Base-by-base conservation (phyloP, 805 yeast species). In the Ogataea methylovora region DNA sequence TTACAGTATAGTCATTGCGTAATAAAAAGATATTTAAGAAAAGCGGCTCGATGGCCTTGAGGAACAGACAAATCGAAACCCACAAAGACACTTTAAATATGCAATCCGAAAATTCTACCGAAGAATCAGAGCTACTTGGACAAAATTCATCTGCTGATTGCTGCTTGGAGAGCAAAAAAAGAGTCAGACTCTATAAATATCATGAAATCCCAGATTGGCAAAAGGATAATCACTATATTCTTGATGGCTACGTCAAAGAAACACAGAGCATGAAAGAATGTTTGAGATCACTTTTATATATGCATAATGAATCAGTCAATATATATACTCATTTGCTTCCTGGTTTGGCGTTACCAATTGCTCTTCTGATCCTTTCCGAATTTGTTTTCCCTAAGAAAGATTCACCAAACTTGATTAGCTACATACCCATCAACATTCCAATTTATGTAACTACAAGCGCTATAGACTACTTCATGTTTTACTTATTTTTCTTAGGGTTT, bases 121-220 rank as follows among this genome's bases (percentile, higher is more conserved):
- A n/a, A n/a, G n/a, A n/a, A n/a, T n/a, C n/a, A n/a, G n/a, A n/a
- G n/a, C n/a, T n/a, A n/a, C n/a, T n/a, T n/a, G n/a, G n/a, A n/a
- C n/a, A n/a, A n/a, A n/a, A n/a, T n/a, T n/a, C n/a, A n/a, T n/a
- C n/a, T n/a, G n/a, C n/a, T n/a, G n/a, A n/a, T n/a, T n/a, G n/a
- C n/a, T n/a, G n/a, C n/a, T n/a, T n/a, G n/a, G n/a, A n/a, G n/a
- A n/a, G n/a, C n/a, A n/a, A n/a, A n/a, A n/a, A 27, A 27, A 23
- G n/a, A 31, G 27, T 26, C 14, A 38, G 21, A 29, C 42, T 54
- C 29, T 47, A 42, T 33, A 27, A 31, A 4, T 70, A 56, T 45
- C 63, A 69, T 35, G 74, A 73, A 42, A 44, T 73, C 7, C 73
- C 72, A 21, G 53, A 50, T 10, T 73, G 80, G 80, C 79, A 73